phyloP scores from a whole-genome alignment of 768 basidiomycete genomes.

The Rhodotorula babjevae region DNA sequence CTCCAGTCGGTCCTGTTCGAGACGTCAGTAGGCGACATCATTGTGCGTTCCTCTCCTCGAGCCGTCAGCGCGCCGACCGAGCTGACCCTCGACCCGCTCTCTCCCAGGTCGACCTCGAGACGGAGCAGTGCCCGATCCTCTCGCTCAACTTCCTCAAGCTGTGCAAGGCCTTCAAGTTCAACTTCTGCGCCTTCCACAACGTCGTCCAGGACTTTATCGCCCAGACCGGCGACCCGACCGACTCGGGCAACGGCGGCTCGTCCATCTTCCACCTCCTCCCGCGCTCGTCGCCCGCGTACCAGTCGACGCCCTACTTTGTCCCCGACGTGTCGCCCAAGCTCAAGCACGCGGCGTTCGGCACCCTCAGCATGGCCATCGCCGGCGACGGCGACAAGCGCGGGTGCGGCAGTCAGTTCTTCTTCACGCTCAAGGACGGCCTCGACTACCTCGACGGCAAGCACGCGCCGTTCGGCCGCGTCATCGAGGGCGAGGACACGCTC shows the following conservation, averaged over 20 bases:
- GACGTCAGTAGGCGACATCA: constrained; percentile 92
- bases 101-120: constrained; percentile 73
- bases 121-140: constrained; percentile 79
- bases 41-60: constrained; percentile 46
- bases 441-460: constrained; percentile 94
- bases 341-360: constrained; percentile 79
- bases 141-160: constrained; percentile 96
- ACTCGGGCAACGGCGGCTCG: constrained; percentile 88
- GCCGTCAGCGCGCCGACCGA: not conserved
- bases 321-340: constrained; percentile 54
- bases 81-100: not conserved
- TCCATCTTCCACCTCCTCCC: constrained; percentile 88
- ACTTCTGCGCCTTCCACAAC: constrained; percentile 96
- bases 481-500: constrained; percentile 73
- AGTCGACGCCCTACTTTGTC: constrained; percentile 31
- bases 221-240: constrained; percentile 92
- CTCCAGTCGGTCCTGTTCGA: constrained; percentile 82
- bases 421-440: constrained; percentile 82
- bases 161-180: constrained; percentile 96
- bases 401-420: constrained; percentile 93
- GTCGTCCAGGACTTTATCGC: constrained; percentile 97
- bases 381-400: constrained; percentile 63
- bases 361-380: constrained; percentile 95
- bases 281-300: constrained; percentile 53
- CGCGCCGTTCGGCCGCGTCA: constrained; percentile 90